These are phyloP conservation scores for Phyllosticta ampelicida DNA, from an alignment of 2,329 filamentous ascomycete genomes.

Conservation along the genomic window DNA sequence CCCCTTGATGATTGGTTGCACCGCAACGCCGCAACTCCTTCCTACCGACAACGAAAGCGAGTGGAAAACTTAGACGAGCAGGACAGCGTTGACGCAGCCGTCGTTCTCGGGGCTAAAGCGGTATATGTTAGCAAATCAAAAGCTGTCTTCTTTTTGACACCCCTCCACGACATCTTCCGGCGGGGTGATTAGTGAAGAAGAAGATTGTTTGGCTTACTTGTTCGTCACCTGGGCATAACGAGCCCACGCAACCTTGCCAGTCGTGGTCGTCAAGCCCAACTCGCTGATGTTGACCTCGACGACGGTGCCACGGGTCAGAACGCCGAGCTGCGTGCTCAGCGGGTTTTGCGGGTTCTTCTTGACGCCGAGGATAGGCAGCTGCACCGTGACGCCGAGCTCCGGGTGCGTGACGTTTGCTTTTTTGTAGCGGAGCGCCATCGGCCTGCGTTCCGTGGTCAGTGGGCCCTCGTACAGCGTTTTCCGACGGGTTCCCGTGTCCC, in stretches of 20 bases:
- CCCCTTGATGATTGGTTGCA: background rate
- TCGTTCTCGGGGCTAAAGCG: constrained; percentile 30
- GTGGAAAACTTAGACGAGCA: background rate
- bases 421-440: constrained; percentile 55
- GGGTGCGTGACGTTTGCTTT: constrained; percentile 54
- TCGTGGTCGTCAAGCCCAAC: constrained; percentile 67
- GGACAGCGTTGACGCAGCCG: constrained; percentile 25
- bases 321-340: constrained; percentile 83
- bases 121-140: background rate
- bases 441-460: too few species aligned
- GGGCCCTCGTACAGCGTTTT: background rate
- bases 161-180: too few species aligned
- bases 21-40: background rate
- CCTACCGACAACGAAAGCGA: background rate
- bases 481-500: constrained; percentile 37
- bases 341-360: constrained; percentile 67
- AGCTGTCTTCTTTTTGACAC: too few species aligned
- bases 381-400: constrained; percentile 75
- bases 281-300: constrained; percentile 92
- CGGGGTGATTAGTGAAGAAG: too few species aligned
- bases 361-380: constrained; percentile 54
- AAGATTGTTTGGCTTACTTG: background rate
- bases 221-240: constrained; percentile 19
- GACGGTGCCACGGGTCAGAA: constrained; percentile 61
- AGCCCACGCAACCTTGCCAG: constrained; percentile 66